Conservation (phyloP, 2,329 filamentous ascomycete species). For the Purpureocillium lavendulum region DNA sequence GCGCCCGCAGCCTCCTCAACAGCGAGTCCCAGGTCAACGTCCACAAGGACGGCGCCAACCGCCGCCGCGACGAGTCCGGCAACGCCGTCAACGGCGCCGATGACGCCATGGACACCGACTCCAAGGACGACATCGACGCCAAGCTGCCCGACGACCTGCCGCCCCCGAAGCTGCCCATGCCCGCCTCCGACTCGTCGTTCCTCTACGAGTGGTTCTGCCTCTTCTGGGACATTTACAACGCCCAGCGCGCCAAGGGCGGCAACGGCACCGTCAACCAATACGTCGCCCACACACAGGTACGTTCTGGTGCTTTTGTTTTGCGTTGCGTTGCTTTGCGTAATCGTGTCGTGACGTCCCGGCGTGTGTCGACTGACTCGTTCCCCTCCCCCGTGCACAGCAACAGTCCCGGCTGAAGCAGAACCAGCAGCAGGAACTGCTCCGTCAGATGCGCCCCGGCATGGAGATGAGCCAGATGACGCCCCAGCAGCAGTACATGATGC, state of each 20-base stretch:
- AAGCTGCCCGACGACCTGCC: slow-evolving; percentile 78
- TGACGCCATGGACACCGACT: slow-evolving; percentile 75
- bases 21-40: slow-evolving; percentile 60
- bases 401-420: slow-evolving; percentile 67
- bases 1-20: slow-evolving; percentile 65
- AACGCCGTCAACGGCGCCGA: slow-evolving; percentile 62
- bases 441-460: slow-evolving; percentile 58
- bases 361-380: slow-evolving; percentile 4
- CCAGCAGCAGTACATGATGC: slow-evolving; percentile 58
- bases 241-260: slow-evolving; percentile 63
- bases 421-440: slow-evolving; percentile 68
- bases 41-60: slow-evolving; percentile 60
- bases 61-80: slow-evolving; percentile 58
- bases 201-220: slow-evolving; percentile 96
- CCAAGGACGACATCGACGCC: slow-evolving; percentile 64
- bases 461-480: slow-evolving; percentile 47
- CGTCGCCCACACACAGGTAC: slow-evolving; percentile 74
- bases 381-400: slow-evolving; percentile 32
- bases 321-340: slow-evolving; percentile 4
- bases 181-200: slow-evolving; percentile 66
- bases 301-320: slow-evolving; percentile 4
- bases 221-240: slow-evolving; percentile 93
- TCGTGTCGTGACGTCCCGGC: slow-evolving; percentile 3
- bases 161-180: slow-evolving; percentile 57
- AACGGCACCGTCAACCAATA: slow-evolving; percentile 64